Evolutionary conservation across 1,284 basidiomycete genomes (phyloP).

Genomic region (Cryptococcus hybrid): DNA sequence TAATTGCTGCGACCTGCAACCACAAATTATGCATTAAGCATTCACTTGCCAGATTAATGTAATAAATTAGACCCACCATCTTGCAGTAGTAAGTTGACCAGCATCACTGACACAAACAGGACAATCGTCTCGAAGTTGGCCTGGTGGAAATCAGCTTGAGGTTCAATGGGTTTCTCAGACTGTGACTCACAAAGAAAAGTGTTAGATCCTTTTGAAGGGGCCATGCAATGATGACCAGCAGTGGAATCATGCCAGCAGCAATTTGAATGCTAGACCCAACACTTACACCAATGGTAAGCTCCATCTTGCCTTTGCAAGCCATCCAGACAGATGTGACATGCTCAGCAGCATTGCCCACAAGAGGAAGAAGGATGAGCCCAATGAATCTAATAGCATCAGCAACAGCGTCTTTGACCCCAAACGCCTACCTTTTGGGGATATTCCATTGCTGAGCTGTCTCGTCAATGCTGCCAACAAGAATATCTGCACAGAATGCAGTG

Average conservation of each 20-base stretch:
- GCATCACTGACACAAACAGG: conserved; percentile 78
- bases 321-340: conserved; percentile 79
- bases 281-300: conserved; percentile 81
- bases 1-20: conserved; percentile 71
- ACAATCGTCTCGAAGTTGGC: conserved; percentile 64
- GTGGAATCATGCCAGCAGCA: conserved; percentile 78
- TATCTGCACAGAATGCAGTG: conserved; percentile 78
- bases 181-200: conserved; percentile 65
- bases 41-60: conserved; percentile 52
- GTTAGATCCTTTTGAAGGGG: conserved; percentile 73
- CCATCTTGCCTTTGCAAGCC: conserved; percentile 83
- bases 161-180: neutral
- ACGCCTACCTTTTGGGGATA: conserved; percentile 64
- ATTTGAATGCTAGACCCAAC: conserved; percentile 93
- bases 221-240: conserved; percentile 81
- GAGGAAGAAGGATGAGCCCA: conserved; percentile 55
- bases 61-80: conserved; percentile 63
- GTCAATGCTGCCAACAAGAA: conserved; percentile 76
- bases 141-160: conserved; percentile 7
- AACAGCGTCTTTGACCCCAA: neutral
- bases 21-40: conserved; percentile 9
- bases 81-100: conserved; percentile 76
- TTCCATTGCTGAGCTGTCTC: conserved; percentile 75
- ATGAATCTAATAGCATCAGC: conserved; percentile 38
- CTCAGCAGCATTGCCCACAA: conserved; percentile 62